Conservation (phyloP, 2,329 filamentous ascomycete species). For the Ophiosphaerella korrae region DNA sequence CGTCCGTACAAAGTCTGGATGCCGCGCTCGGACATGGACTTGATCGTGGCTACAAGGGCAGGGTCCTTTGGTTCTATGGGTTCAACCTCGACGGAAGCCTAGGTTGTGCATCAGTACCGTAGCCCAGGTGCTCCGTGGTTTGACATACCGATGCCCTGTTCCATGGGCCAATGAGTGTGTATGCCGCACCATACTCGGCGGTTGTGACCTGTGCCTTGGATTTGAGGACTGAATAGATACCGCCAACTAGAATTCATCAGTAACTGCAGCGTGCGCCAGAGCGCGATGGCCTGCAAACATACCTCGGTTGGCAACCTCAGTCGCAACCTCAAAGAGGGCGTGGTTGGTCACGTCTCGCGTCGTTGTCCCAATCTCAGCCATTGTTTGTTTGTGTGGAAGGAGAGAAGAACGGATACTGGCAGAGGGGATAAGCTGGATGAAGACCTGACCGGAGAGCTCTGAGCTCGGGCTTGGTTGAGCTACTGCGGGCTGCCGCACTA, state of each 20-base stretch:
- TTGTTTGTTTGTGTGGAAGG: conserved; percentile 16
- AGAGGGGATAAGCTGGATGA: conserved; percentile 11
- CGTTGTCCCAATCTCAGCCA: conserved; percentile 26
- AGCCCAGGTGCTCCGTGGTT: conserved; percentile 2
- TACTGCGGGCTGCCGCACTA: conserved; percentile 36
- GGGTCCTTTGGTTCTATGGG: conserved; percentile 83
- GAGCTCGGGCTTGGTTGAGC: conserved; percentile 30
- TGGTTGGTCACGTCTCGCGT: conserved; percentile 85
- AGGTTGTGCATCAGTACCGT: conserved; percentile 26
- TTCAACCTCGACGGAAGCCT: conserved; percentile 98
- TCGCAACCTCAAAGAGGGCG: conserved; percentile 94
- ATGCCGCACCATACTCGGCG: conserved; percentile 96
- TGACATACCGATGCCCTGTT: conserved; percentile 82
- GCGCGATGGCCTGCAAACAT: conserved; percentile 35
- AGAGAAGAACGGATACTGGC: conserved; percentile 12
- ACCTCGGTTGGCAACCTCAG: conserved; percentile 97
- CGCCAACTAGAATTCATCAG: conserved; percentile 71
- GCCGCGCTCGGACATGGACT: conserved; percentile 90
- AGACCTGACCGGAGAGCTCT: conserved; percentile 23
- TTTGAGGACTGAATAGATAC: conserved; percentile 99
- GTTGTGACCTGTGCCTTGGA: conserved; percentile 98
- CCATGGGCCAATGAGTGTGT: conserved; percentile 92
- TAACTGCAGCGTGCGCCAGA: conserved; percentile 7
- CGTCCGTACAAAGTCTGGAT: conserved; percentile 90
- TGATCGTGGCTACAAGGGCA: conserved; percentile 79